phyloP scores from a whole-genome alignment of 345 rosid species.

The Murraya koenigii region DNA sequence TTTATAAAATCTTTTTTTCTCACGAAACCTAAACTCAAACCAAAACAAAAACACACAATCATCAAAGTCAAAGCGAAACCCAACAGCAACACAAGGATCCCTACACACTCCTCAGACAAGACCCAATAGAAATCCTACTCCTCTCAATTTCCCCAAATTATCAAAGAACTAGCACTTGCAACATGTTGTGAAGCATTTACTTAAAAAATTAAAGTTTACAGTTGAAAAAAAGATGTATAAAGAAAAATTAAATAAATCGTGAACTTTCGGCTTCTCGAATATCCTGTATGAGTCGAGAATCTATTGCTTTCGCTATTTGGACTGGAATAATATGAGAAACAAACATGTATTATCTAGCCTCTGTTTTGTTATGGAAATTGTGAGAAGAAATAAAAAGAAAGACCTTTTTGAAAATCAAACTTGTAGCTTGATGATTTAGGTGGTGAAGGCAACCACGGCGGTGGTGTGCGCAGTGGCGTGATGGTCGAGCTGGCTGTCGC shows the following conservation, averaged over 20 bases:
- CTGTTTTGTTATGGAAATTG: slow-evolving; percentile 2
- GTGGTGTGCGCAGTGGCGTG: too few species aligned
- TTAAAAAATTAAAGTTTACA: too few species aligned
- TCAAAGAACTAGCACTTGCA: too few species aligned
- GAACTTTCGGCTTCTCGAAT: too few species aligned
- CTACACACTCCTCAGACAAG: slow-evolving; percentile 66
- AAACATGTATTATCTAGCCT: background rate
- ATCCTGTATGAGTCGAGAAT: too few species aligned
- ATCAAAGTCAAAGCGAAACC: background rate
- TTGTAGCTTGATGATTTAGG: too few species aligned
- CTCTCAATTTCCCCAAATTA: too few species aligned
- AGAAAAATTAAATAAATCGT: too few species aligned
- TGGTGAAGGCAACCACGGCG: too few species aligned
- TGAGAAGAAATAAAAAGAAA: background rate
- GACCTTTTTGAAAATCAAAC: slow-evolving; percentile 44
- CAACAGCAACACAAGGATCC: slow-evolving; percentile 36
- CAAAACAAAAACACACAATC: slow-evolving; percentile 1
- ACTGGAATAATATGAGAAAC: slow-evolving; percentile 20
- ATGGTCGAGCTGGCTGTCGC: too few species aligned
- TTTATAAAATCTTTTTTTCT: slow-evolving; percentile 46
- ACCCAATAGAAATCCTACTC: slow-evolving; percentile 62
- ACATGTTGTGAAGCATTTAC: too few species aligned
- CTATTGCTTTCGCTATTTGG: slow-evolving; percentile 62
- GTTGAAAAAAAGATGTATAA: too few species aligned
- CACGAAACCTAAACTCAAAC: slow-evolving; percentile 4